Conservation (phyloP, 345 rosid species). For the Leavenworthia alabamica region DNA sequence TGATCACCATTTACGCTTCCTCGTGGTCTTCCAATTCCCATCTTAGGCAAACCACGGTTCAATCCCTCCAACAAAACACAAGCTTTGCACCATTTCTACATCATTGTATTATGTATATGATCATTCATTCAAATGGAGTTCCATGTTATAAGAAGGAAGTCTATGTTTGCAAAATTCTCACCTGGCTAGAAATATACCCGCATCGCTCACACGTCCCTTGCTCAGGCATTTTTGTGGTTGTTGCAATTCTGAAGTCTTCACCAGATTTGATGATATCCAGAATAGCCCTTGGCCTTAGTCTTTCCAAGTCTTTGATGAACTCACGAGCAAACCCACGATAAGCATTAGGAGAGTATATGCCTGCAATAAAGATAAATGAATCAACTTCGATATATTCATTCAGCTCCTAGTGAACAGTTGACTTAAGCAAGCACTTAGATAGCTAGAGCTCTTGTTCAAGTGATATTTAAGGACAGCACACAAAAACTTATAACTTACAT, state of each 20-base stretch:
- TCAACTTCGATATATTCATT: neutral
- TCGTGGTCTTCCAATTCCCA: constrained; percentile 70
- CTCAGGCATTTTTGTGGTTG: constrained; percentile 86
- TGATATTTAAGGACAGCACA: too few relatives aligned
- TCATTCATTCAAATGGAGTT: too few relatives aligned
- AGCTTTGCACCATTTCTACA: constrained; percentile 92
- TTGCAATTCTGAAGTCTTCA: constrained; percentile 78
- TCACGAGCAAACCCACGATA: constrained; percentile 97
- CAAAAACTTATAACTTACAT: constrained; percentile 45
- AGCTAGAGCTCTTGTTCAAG: neutral
- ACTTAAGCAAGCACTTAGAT: neutral
- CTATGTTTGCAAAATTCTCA: constrained; percentile 13
- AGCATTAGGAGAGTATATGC: constrained; percentile 94
- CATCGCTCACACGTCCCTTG: constrained; percentile 91
- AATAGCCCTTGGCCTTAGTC: constrained; percentile 87
- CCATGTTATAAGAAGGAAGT: neutral
- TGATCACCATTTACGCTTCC: constrained; percentile 32
- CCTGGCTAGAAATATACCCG: constrained; percentile 97
- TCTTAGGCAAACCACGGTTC: constrained; percentile 84
- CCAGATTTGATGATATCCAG: constrained; percentile 83
- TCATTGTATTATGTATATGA: neutral
- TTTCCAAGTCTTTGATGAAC: constrained; percentile 91
- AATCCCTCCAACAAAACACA: constrained; percentile 85
- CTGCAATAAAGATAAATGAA: constrained; percentile 31
- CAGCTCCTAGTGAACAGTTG: neutral